Base-by-base conservation (phyloP, 345 rosid species). In the Triadica sebifera region DNA sequence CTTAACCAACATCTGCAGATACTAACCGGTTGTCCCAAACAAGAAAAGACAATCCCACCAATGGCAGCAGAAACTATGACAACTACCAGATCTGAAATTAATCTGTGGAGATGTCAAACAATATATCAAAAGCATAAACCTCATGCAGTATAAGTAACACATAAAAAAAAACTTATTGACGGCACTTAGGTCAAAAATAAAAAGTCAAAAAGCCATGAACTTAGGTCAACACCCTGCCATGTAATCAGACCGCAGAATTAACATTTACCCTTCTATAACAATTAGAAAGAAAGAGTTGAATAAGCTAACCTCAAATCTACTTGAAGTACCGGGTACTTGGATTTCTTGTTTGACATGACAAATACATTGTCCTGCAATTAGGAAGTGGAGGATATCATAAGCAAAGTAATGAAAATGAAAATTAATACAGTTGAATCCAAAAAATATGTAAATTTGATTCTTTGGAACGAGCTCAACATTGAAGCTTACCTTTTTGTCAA, bases 271-370 rank as follows among this genome's bases (percentile, higher is more conserved):
- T 6, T 8, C 20, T 34, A 59, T 60, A 72, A 43, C 22, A 75
- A 72, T 67, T 22, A 59, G 52, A 49, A 64, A 57, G 57, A 70
- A 65, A 53, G 50, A 60, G 60, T 15, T 55, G 19, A 10, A 53
- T 43, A 24, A 64, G 78, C 74, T 53, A 79, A 95, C 99, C 99
- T 90, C 85, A 93, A 71, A 87, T 96, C 99, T 56, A 96, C 97
- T 90, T 96, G 99, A 78, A 96, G 99, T 56, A 96, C 79, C 0
- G 99, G 98, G 76, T 88, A 96, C 88, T 96, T 96, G 66, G 99
- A 96, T 83, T 96, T 96, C 82, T 89, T 93, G 86, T 96, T 96
- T 37, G 98, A 96, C 97, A 96, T 93, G 75, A 96, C 98, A 70
- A 93, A 96, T 52, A 89, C 94, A 71, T 93, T 96, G 77, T 96